Evolutionary conservation across 139 green algal genomes (phyloP), one percentile per base, ranked within the genome.

Genomic region (Coccomyxa sp.): DNA sequence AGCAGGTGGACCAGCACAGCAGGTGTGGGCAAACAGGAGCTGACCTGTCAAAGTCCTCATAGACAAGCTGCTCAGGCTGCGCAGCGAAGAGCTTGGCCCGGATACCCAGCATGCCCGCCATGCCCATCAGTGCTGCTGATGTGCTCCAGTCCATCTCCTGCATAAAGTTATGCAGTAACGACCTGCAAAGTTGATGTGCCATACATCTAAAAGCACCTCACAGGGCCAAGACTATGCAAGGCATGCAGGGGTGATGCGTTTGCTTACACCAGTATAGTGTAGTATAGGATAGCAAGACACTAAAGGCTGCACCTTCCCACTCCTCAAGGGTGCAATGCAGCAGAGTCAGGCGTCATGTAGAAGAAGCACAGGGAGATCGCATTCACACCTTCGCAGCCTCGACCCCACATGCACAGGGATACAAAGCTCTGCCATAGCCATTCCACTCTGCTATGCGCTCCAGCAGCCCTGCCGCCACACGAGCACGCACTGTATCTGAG

Each of bases 361-460:
- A n/a, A n/a, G n/a, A n/a, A n/a, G n/a, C n/a, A n/a, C n/a, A n/a
- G n/a, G n/a, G n/a, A n/a, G n/a, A n/a, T n/a, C n/a, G n/a, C n/a
- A n/a, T n/a, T n/a, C n/a, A n/a, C n/a, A n/a, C 14, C 64, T 81
- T 36, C 27, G 33, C 27, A n/a, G 75, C 75, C 55, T 74, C 16
- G 5, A 81, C 35, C 27, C 83, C 83, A 38, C 73, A 81, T 27
- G 80, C 74, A 73, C 74, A 79, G 50, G 80, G 74, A 34, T 81
- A 81, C 55, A 87, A 39, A 0, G 77, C 77, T 22, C 85, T 64
- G 10, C 82, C 82, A 31, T 79, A 85, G 40, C 85, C 85, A 37
- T 87, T 85, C 85, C 85, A 89, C 39, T 89, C 85, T 27, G 76
- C 84, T 16, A 89, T 69, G 34, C 77, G 73, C 29, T 89, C 85